Percentiles rank a stretch among this genome's conserved stretches.
Evolutionary conservation across 768 basidiomycete genomes (phyloP).

Genomic region (Pleurotus giganteus): DNA sequence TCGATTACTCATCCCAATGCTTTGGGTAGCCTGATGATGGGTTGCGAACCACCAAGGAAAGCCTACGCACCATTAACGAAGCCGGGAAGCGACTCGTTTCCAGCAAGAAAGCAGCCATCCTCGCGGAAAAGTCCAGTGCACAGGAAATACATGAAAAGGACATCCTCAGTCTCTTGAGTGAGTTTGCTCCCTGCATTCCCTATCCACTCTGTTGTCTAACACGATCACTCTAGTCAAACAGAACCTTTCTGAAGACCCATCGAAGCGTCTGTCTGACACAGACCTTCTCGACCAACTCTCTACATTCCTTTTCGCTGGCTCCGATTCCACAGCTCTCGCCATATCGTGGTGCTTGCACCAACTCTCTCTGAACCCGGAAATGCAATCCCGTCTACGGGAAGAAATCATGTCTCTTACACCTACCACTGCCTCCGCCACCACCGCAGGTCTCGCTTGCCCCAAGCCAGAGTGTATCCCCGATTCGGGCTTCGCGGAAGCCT

Average conservation of each 20-base stretch:
- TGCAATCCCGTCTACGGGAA: conserved; percentile 54
- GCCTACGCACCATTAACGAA: conserved; percentile 35
- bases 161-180: conserved; percentile 48
- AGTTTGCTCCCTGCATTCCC: conserved; percentile 15
- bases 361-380: conserved; percentile 49
- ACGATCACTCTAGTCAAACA: conserved; percentile 47
- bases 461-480: conserved; percentile 11
- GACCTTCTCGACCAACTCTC: conserved; percentile 64
- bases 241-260: conserved; percentile 46
- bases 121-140: conserved; percentile 31
- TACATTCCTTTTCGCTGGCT: conserved; percentile 65
- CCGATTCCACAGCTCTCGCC: conserved; percentile 56
- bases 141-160: conserved; percentile 38
- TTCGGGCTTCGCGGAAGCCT: conserved; percentile 11
- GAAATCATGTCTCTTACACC: conserved; percentile 34
- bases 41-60: conserved; percentile 34
- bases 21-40: conserved; percentile 40
- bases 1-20: background rate
- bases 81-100: conserved; percentile 42
- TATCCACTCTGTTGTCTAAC: background rate
- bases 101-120: conserved; percentile 35
- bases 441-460: conserved; percentile 10
- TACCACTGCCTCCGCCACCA: conserved; percentile 16
- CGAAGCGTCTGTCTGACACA: conserved; percentile 51
- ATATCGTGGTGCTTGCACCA: conserved; percentile 58